Evolutionary conservation across 495 filamentous ascomycete species (phyloP), one percentile per base, ranked within the genome.

Genomic region (Parmelia sp.): DNA sequence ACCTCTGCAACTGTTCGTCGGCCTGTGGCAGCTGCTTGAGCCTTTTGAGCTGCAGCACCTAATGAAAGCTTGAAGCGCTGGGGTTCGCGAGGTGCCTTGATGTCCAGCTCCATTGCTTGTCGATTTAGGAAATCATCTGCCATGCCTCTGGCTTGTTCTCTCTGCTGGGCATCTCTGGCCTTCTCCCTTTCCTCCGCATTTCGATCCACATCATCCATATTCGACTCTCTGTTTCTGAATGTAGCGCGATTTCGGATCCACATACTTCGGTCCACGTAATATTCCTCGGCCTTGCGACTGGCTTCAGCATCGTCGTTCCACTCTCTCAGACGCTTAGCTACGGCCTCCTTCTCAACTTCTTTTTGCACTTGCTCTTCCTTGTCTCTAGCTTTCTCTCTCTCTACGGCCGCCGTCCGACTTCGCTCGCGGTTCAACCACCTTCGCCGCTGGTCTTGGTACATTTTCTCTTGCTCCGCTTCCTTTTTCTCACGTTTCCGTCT

Each of bases 31-130:
- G 87, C 84, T 66, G 88, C 85, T 40, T 89, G 86, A 45, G 88
- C 87, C 67, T 88, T 91, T 73, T 91, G 88, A 0, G 92, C 92
- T 1, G 90, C 90, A 6, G 90, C 89, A 61, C 92, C 91, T 45
- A 98, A 88, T 1, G 91, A 95, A 39, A 98, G 82, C 76, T 95
- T 97, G 84, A 98, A 96, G 57, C 88, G 89, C 73, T 91, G 87
- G 0, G 90, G 88, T 67, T 93, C 90, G 42, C 80, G 76, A 12
- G 87, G 85, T 39, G 83, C 79, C 66, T 86, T 78, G 47, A 71
- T 63, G 71, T 90, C 88, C 73, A 97, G 81, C 71, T 96, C 93
- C 70, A 90, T 83, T 0, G 91, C 91, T 73, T 96, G 91, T 57
- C 87, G 85, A 61, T 90, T 90, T 31, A 97, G 84, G 86, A 97